Evolutionary conservation across 495 filamentous ascomycete genomes (phyloP).

Genomic region (Thermochaetoides thermophila): DNA sequence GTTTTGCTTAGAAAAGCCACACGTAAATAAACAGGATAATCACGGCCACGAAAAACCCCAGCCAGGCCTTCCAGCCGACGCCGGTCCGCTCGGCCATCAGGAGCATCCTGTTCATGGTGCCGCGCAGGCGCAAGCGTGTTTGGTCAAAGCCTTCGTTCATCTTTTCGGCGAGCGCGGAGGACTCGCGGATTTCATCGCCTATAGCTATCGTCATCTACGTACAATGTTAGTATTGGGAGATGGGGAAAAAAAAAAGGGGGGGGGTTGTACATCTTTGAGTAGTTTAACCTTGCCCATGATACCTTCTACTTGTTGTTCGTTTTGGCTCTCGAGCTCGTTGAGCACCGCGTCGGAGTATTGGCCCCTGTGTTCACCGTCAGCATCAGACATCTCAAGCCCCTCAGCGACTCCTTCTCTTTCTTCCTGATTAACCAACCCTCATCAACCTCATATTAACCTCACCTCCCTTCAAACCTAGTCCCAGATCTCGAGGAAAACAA

Average conservation of each 20-base stretch:
- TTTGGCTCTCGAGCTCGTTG: constrained; percentile 88
- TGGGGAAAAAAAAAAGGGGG: background rate
- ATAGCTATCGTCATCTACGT: constrained; percentile 87
- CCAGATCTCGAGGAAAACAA: background rate
- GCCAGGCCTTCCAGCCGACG: constrained; percentile 87
- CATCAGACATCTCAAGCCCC: constrained; percentile 1
- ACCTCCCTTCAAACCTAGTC: background rate
- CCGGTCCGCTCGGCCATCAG: constrained; percentile 89
- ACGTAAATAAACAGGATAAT: constrained; percentile 76
- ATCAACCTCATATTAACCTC: background rate
- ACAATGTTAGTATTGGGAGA: background rate
- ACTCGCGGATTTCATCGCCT: constrained; percentile 84
- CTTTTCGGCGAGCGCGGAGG: constrained; percentile 65
- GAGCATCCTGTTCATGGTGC: constrained; percentile 95
- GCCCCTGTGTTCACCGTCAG: constrained; percentile 32
- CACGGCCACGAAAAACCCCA: constrained; percentile 71
- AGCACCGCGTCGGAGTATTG: constrained; percentile 91
- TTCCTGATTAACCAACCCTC: background rate
- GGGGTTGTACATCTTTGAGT: constrained; percentile 63
- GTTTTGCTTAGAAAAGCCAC: constrained; percentile 51
- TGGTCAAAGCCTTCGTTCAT: constrained; percentile 87
- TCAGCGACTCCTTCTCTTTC: too few species aligned
- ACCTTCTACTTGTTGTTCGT: constrained; percentile 79
- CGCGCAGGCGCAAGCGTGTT: constrained; percentile 60
- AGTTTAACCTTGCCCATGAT: constrained; percentile 81